A percentile compares a stretch with the other conserved stretches of the same genome.
Conservation (phyloP, 768 basidiomycete genomes). For the Sarcodon aspratus region DNA sequence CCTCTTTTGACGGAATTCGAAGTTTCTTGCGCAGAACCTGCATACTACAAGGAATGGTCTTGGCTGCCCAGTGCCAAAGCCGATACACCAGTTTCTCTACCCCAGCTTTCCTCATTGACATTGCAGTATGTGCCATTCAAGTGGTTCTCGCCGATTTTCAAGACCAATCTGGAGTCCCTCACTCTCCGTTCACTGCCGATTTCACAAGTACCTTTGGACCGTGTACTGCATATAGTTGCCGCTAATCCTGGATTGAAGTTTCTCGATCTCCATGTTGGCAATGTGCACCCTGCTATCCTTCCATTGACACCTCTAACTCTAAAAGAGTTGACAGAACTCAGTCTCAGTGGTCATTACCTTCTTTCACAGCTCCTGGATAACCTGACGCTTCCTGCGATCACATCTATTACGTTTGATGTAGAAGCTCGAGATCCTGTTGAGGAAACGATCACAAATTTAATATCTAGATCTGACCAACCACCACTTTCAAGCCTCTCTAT, state of each 20-base stretch:
- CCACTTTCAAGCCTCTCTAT: conserved; percentile 49
- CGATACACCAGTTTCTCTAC: conserved; percentile 23
- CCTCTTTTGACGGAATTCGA: conserved; percentile 70
- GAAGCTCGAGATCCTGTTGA: conserved; percentile 69
- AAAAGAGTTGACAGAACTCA: conserved; percentile 40
- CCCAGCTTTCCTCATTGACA: conserved; percentile 44
- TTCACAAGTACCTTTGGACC: conserved; percentile 51
- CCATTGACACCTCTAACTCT: conserved; percentile 46
- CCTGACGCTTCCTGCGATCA: conserved; percentile 45
- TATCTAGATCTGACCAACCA: conserved; percentile 48
- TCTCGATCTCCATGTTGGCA: conserved; percentile 51
- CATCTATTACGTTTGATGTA: conserved; percentile 54
- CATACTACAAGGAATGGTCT: conserved; percentile 52
- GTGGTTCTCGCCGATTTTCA: conserved; percentile 67
- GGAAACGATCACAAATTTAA: conserved; percentile 51
- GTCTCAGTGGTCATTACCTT: conserved; percentile 56
- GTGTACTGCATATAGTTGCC: conserved; percentile 52
- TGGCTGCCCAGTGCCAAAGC: conserved; percentile 54
- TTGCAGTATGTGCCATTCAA: conserved; percentile 67
- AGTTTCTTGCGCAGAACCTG: conserved; percentile 59
- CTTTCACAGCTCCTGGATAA: conserved; percentile 51
- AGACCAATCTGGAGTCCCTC: conserved; percentile 41
- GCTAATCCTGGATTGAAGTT: conserved; percentile 45
- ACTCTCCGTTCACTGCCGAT: conserved; percentile 57
- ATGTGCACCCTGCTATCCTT: conserved; percentile 49